phyloP scores from a whole-genome alignment of 257 asterid species.

The Gentiana straminea region DNA sequence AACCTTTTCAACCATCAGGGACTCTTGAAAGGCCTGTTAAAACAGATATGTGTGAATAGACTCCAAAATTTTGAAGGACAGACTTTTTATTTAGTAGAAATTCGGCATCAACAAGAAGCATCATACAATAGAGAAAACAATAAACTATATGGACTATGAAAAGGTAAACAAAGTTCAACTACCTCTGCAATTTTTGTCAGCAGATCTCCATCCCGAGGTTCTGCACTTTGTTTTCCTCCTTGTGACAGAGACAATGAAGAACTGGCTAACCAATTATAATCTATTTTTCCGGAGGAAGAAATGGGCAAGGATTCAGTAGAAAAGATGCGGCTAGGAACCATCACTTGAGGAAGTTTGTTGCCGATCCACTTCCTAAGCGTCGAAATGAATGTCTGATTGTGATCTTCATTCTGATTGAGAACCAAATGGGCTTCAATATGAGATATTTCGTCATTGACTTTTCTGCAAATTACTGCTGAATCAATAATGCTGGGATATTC shows the following conservation, averaged over 20 bases:
- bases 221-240: slow-evolving; percentile 21
- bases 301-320: slow-evolving; percentile 54
- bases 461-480: slow-evolving; percentile 66
- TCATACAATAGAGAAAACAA: neutral
- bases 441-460: slow-evolving; percentile 38
- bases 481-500: slow-evolving; percentile 63
- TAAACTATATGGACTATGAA: neutral
- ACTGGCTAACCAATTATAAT: slow-evolving; percentile 49
- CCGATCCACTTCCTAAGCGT: slow-evolving; percentile 54
- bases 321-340: slow-evolving; percentile 54
- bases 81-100: too few species aligned
- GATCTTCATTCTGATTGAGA: slow-evolving; percentile 27
- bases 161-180: neutral
- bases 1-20: slow-evolving; percentile 55
- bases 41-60: too few species aligned
- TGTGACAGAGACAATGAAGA: slow-evolving; percentile 24
- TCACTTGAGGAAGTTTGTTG: slow-evolving; percentile 51
- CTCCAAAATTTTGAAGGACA: too few species aligned
- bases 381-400: slow-evolving; percentile 29
- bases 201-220: slow-evolving; percentile 34
- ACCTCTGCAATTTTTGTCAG: slow-evolving; percentile 64
- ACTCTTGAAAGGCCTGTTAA: slow-evolving; percentile 61
- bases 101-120: neutral
- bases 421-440: slow-evolving; percentile 71
- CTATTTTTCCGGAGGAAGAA: slow-evolving; percentile 85